phyloP scores from a whole-genome alignment of 1,139 yeast species.

The Hanseniaspora sp. region DNA sequence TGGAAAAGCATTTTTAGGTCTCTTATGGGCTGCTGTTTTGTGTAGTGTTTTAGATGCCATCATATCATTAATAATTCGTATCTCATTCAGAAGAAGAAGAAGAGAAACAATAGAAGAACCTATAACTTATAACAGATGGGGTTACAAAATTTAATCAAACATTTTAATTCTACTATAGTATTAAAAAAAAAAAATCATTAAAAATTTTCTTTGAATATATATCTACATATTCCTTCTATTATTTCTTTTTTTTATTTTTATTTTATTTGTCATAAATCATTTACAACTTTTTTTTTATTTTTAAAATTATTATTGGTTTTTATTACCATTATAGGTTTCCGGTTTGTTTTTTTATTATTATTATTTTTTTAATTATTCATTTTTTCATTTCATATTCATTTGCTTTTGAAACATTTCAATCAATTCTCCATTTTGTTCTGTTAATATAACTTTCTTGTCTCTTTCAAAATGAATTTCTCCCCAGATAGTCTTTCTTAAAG shows the following conservation, averaged over 20 bases:
- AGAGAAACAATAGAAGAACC: not conserved
- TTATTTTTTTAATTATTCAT: too few species aligned
- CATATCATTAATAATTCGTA: not conserved
- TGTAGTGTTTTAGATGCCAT: not conserved
- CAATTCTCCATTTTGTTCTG: slow-evolving; percentile 1
- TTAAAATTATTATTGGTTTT: too few species aligned
- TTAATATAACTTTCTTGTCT: slow-evolving; percentile 5
- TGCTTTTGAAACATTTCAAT: slow-evolving; percentile 10
- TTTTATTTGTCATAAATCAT: not conserved
- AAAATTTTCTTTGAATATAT: not conserved
- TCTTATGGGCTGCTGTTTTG: slow-evolving; percentile 6
- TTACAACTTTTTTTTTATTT: not conserved
- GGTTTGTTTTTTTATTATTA: not conserved
- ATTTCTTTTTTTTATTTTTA: not conserved
- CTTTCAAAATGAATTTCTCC: slow-evolving; percentile 14
- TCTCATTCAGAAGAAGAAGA: slow-evolving; percentile 1
- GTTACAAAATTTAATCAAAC: not conserved
- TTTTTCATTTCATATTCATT: slow-evolving; percentile 1
- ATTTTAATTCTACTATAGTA: too few species aligned
- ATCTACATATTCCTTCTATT: not conserved
- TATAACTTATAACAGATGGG: not conserved
- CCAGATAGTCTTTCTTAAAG: slow-evolving; percentile 8
- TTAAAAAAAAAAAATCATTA: too few species aligned
- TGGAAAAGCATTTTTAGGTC: not conserved
- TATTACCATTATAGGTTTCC: not conserved